phyloP scores from a whole-genome alignment of 2,329 filamentous ascomycete species.

The Pochonia chlamydosporia region DNA sequence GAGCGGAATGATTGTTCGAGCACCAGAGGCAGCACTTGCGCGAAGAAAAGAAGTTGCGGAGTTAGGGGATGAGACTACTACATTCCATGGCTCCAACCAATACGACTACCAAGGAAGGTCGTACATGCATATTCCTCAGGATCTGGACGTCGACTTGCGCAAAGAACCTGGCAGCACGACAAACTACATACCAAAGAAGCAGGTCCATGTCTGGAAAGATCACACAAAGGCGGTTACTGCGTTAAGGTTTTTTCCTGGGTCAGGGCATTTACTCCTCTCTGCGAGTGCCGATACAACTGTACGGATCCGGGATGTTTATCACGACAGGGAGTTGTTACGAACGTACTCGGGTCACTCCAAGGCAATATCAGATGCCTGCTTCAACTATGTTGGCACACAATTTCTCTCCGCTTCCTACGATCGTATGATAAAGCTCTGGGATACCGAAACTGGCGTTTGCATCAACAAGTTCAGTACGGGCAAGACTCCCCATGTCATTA shows the following conservation, averaged over 20 bases:
- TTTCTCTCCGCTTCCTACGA: slow-evolving; percentile 94
- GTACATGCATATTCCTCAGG: slow-evolving; percentile 95
- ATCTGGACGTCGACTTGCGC: slow-evolving; percentile 76
- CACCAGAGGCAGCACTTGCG: slow-evolving; percentile 48
- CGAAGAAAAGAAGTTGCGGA: slow-evolving; percentile 54
- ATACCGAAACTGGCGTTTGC: slow-evolving; percentile 90
- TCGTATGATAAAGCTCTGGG: slow-evolving; percentile 95
- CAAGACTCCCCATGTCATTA: slow-evolving; percentile 90
- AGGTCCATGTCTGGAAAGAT: slow-evolving; percentile 82
- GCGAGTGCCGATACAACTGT: slow-evolving; percentile 86
- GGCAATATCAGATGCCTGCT: slow-evolving; percentile 82
- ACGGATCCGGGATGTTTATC: slow-evolving; percentile 93
- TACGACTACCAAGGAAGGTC: slow-evolving; percentile 93
- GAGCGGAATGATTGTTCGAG: slow-evolving; percentile 55
- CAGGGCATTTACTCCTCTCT: slow-evolving; percentile 83
- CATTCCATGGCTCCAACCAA: slow-evolving; percentile 77
- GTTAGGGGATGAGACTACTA: slow-evolving; percentile 69
- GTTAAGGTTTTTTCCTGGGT: slow-evolving; percentile 81
- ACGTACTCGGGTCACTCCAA: slow-evolving; percentile 91
- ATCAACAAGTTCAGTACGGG: slow-evolving; percentile 85
- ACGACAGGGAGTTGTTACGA: slow-evolving; percentile 79
- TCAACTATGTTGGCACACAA: slow-evolving; percentile 73
- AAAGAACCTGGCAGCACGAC: slow-evolving; percentile 76
- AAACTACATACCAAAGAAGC: slow-evolving; percentile 93
- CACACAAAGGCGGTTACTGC: slow-evolving; percentile 82